A percentile compares a stretch with the other conserved stretches of the same genome.
These are phyloP conservation scores for Physcomitrium patens DNA, from an alignment of 225 moss, liverwort and hornwort genomes.

Conservation along the genomic window DNA sequence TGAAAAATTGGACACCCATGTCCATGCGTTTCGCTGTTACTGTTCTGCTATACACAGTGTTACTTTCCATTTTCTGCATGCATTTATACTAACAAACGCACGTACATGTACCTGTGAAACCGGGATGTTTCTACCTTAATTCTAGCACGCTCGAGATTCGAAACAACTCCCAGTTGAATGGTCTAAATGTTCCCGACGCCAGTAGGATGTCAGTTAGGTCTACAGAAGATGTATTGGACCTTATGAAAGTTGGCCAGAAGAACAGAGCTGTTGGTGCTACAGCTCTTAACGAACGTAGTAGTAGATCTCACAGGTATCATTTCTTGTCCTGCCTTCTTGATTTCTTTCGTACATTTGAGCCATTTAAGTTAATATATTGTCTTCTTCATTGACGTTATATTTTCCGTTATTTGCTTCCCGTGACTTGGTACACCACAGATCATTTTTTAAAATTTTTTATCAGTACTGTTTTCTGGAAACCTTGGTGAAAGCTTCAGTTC, in stretches of 20 bases:
- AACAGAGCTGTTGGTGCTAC: slow-evolving; percentile 94
- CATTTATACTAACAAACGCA: no score
- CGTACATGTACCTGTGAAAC: not conserved
- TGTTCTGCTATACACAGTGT: slow-evolving; percentile 9
- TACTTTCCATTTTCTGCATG: no score
- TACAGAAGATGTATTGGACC: slow-evolving; percentile 87
- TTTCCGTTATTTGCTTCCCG: not conserved
- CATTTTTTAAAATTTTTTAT: not conserved
- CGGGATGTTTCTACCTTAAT: slow-evolving; percentile 40
- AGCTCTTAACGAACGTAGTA: slow-evolving; percentile 92
- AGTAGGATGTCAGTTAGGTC: slow-evolving; percentile 85
- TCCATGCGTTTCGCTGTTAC: not conserved
- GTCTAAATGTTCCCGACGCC: slow-evolving; percentile 86
- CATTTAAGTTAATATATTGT: not conserved
- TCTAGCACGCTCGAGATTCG: slow-evolving; percentile 85
- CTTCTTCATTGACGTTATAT: not conserved
- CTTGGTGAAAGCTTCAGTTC: not conserved
- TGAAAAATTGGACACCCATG: not conserved
- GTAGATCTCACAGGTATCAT: slow-evolving; percentile 81
- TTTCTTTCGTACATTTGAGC: not conserved
- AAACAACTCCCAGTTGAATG: slow-evolving; percentile 85
- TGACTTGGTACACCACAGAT: not conserved
- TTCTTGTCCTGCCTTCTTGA: not conserved
- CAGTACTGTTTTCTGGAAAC: not conserved
- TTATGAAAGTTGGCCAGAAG: slow-evolving; percentile 87